phyloP scores from a whole-genome alignment of 2,329 filamentous ascomycete species.

The Sphaceloma murrayae region DNA sequence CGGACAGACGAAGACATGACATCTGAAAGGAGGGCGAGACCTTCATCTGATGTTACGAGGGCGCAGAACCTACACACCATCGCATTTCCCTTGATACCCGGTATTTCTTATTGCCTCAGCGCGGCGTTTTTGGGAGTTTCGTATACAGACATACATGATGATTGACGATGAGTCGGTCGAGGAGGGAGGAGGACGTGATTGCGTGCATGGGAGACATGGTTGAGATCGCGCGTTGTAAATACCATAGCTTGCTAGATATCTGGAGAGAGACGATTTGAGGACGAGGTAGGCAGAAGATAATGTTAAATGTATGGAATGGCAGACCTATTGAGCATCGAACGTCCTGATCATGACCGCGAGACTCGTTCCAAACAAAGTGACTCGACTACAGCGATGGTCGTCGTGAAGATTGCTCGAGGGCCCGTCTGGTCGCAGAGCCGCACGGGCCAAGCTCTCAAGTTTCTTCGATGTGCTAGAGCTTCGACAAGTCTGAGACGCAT shows the following conservation, averaged over 20 bases:
- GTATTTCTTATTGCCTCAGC: constrained; percentile 4
- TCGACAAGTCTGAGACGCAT: not conserved
- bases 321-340: too few species aligned
- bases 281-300: not conserved
- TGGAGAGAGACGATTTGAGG: not conserved
- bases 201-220: not conserved
- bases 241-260: not conserved
- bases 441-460: not conserved
- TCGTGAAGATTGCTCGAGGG: too few species aligned
- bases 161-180: not conserved
- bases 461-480: not conserved
- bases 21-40: too few species aligned
- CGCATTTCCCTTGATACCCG: constrained; percentile 11
- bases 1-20: constrained; percentile 6
- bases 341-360: too few species aligned
- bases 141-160: not conserved
- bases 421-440: not conserved
- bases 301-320: not conserved
- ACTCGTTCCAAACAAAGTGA: too few species aligned
- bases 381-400: too few species aligned
- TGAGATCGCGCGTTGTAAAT: constrained; percentile 2
- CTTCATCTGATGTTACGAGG: not conserved
- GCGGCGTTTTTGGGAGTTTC: constrained; percentile 7
- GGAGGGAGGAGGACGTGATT: not conserved
- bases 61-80: not conserved